Conservation (phyloP, 768 basidiomycete species). For the Mycena olivaceomarginata region DNA sequence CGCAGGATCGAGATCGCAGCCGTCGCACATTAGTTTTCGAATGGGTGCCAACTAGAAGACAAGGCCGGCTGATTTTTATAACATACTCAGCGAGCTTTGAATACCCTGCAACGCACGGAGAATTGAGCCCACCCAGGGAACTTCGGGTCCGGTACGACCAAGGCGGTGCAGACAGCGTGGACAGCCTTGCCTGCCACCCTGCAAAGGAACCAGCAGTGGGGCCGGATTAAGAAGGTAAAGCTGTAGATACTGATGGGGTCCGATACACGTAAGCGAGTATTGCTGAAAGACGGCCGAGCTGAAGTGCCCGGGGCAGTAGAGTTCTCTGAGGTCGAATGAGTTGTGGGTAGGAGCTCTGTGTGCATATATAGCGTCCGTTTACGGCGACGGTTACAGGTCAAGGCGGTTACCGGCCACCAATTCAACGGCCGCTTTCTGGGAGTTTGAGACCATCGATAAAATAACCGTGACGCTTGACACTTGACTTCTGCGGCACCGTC, state of each 20-base stretch:
- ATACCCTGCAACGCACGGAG: neutral
- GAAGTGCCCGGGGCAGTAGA: neutral
- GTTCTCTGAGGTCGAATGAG: too few species aligned
- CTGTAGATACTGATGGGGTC: slow-evolving; percentile 1
- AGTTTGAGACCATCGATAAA: too few species aligned
- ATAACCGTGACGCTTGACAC: too few species aligned
- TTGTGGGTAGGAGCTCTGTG: too few species aligned
- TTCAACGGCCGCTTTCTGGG: too few species aligned
- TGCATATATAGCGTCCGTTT: too few species aligned
- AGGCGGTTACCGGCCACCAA: too few species aligned
- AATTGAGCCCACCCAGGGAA: slow-evolving; percentile 8
- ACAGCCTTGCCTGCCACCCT: neutral
- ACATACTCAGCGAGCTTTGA: neutral
- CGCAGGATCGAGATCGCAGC: neutral
- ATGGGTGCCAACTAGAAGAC: neutral
- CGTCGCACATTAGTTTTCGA: slow-evolving; percentile 1
- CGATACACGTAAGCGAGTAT: neutral
- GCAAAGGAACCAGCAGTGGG: neutral
- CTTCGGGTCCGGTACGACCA: neutral
- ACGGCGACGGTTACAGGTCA: too few species aligned
- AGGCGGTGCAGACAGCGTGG: neutral
- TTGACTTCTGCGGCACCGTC: too few species aligned
- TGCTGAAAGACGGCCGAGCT: neutral
- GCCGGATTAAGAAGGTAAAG: neutral
- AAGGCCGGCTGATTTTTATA: neutral